Base-by-base conservation (phyloP, 2,329 filamentous ascomycete genomes). In the Phoma herbarum region DNA sequence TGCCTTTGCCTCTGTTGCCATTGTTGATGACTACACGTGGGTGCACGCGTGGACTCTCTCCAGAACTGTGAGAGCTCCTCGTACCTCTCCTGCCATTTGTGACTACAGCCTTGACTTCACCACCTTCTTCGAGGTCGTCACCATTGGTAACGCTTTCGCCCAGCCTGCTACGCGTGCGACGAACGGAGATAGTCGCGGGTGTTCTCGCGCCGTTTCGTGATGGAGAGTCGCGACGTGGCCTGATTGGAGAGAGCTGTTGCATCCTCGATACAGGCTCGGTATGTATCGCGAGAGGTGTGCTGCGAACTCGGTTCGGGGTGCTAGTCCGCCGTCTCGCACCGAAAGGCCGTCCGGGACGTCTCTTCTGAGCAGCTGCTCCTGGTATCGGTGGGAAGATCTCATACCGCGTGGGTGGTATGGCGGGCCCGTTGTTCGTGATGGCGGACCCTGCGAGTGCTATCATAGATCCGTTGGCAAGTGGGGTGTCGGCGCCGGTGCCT, bases 381-480 rank as follows among this genome's bases (percentile, higher is more conserved):
- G 85, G 85, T 9, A 90, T 78, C 0, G 89, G 86, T 9, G 92
- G 92, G 69, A 91, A 94, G 39, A 95, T 86, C 67, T 93, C 89
- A 74, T 92, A 96, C 31, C 91, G 86, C 1, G 82, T 87, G 0
- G 87, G 81, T 2, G 90, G 90, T 25, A 95, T 90, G 46, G 80
- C 76, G 26, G 77, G 72, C 8, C 73, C 63, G 54, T 61, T 67
- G 59, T 45, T 63, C 12, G 67, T 65, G 28, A 66, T 69, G 47
- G 74, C 70, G 23, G 72, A 76, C 10, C 68, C 69, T 16, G 70
- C 68, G 12, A 72, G 57, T 28, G 72, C 68, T 42, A 69, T 48
- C 4, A 67, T 71, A 18, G 72, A 70, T 26, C 71, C 68, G 48
- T 75, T 74, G 22, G 69, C 66, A 39, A 76, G 60, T 18, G 75